phyloP scores from a whole-genome alignment of 2,329 filamentous ascomycete genomes.

The Periglandula ipomoeae region DNA sequence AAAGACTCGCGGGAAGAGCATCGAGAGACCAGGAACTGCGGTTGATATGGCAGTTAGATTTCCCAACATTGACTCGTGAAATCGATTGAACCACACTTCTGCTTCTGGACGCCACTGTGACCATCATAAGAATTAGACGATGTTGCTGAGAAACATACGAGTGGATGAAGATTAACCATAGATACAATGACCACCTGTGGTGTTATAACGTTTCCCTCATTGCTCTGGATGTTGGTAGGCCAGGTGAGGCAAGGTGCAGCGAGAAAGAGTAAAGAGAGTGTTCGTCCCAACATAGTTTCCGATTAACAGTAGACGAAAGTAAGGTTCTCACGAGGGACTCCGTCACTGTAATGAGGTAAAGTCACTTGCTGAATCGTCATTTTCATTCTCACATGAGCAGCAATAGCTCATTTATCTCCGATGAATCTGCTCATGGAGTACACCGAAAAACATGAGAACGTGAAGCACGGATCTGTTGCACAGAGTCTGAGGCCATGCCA shows the following conservation, averaged over 20 bases:
- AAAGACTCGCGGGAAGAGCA: conserved; percentile 54
- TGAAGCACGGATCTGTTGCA: neutral
- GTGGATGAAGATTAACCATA: conserved; percentile 38
- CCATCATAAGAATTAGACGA: neutral
- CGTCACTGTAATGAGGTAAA: neutral
- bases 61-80: conserved; percentile 35
- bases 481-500: neutral
- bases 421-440: neutral
- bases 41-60: conserved; percentile 49
- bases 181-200: conserved; percentile 36
- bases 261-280: conserved; percentile 1
- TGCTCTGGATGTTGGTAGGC: neutral
- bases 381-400: neutral
- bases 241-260: neutral
- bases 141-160: neutral
- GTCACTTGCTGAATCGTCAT: neutral
- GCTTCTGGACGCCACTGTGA: conserved; percentile 54
- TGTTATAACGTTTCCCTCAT: neutral
- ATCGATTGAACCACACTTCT: conserved; percentile 49
- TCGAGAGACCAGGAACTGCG: conserved; percentile 52
- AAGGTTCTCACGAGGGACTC: neutral
- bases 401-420: neutral
- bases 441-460: neutral
- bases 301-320: neutral
- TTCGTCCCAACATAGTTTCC: neutral